Evolutionary conservation across 2,329 filamentous ascomycete genomes (phyloP), one percentile per base, ranked within the genome.

Genomic region (Colletotrichum somersetense): DNA sequence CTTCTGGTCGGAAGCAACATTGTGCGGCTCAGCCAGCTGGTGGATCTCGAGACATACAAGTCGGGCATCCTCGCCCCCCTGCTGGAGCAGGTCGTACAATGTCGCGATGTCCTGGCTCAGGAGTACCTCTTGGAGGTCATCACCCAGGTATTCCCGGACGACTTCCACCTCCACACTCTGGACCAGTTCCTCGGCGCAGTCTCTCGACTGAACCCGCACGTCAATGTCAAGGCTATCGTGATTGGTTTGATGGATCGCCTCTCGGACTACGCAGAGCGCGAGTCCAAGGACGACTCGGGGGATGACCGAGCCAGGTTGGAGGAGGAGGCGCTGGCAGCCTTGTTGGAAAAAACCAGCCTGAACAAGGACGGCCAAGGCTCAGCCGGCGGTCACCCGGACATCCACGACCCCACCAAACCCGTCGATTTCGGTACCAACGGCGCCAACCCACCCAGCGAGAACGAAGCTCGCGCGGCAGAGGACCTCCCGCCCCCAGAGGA

Each of bases 81-180:
- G 66, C 83, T 99, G 75, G 96, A 99, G 81, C 96, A 99, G 83
- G 96, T 99, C 68, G 96, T 99, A 16, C 96, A 99, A 80, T 99
- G 96, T 79, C 92, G 96, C 73, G 96, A 99, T 85, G 95, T 99
- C 18, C 85, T 99, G 74, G 96, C 96, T 44, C 96, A 99, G 81
- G 96, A 99, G 81, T 99, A 99, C 83, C 89, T 99, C 16, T 86
- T 99, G 62, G 96, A 99, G 87, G 96, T 99, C 74, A 97, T 99
- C 75, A 99, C 96, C 6, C 97, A 99, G 82, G 96, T 98, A 64
- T 99, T 99, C 85, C 96, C 96, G 0, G 96, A 99, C 83, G 96
- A 99, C 80, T 99, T 96, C 81, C 97, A 99, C 82, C 89, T 99
- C 30, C 95, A 99, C 80, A 99, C 96, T 0, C 89, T 99, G 42